These are phyloP conservation scores for Spirogloea muscicola DNA, from an alignment of 139 green algal genomes.

Conservation along the genomic window DNA sequence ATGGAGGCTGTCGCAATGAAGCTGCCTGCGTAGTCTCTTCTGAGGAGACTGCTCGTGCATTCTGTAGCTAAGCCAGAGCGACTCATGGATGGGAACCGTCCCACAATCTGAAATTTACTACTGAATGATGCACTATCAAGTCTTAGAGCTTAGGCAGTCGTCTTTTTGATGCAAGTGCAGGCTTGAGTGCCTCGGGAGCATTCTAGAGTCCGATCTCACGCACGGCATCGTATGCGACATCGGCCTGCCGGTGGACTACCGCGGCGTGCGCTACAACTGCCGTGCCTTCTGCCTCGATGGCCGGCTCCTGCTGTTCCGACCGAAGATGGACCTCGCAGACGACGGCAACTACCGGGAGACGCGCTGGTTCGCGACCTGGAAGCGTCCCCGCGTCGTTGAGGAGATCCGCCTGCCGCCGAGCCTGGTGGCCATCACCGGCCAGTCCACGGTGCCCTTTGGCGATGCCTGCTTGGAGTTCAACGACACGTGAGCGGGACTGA, in stretches of 20 bases:
- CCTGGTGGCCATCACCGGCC: slow-evolving; percentile 58
- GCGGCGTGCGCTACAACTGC: slow-evolving; percentile 89
- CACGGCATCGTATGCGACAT: slow-evolving; percentile 82
- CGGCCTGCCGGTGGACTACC: slow-evolving; percentile 87
- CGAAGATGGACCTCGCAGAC: slow-evolving; percentile 89
- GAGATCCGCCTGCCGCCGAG: slow-evolving; percentile 62
- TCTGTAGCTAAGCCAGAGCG: too few relatives aligned
- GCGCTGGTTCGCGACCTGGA: slow-evolving; percentile 64
- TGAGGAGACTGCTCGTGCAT: too few relatives aligned
- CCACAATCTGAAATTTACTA: too few relatives aligned
- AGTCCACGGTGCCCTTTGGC: slow-evolving; percentile 77
- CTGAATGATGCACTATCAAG: background rate
- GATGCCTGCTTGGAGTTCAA: slow-evolving; percentile 65
- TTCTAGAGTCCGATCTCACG: slow-evolving; percentile 64
- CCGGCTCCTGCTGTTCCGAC: slow-evolving; percentile 82
- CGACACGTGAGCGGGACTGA: slow-evolving; percentile 59
- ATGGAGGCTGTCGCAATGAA: too few relatives aligned
- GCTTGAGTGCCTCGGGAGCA: slow-evolving; percentile 74
- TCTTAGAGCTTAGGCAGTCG: background rate
- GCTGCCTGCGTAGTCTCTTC: too few relatives aligned
- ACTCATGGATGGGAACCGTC: too few relatives aligned
- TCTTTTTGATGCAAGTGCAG: slow-evolving; percentile 66
- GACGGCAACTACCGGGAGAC: slow-evolving; percentile 92
- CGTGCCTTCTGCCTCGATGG: slow-evolving; percentile 75
- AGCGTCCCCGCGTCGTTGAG: slow-evolving; percentile 55